phyloP scores from a whole-genome alignment of 2,329 filamentous ascomycete species.

The Venturiaceae sp. region DNA sequence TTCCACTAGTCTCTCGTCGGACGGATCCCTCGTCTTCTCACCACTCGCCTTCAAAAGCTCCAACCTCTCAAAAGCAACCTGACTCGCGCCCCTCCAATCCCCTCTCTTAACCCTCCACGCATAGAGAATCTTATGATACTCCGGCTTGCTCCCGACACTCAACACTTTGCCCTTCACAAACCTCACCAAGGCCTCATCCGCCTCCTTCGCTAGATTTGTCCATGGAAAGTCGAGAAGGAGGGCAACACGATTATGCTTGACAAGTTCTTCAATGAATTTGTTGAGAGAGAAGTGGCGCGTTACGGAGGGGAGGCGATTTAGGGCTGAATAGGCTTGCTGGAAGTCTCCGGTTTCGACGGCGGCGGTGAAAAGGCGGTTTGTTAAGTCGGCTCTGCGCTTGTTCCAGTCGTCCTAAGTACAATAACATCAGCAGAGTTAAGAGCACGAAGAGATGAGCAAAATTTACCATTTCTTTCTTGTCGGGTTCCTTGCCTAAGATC shows the following conservation, averaged over 20 bases:
- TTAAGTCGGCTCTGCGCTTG: conserved; percentile 49
- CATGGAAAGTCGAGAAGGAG: conserved; percentile 65
- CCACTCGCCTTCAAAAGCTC: conserved; percentile 36
- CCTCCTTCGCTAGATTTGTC: conserved; percentile 62
- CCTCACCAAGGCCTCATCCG: conserved; percentile 68
- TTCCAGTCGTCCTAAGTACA: not conserved
- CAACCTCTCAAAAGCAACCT: conserved; percentile 46
- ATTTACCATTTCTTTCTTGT: not conserved
- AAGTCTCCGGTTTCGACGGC: conserved; percentile 72
- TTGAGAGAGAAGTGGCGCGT: conserved; percentile 15
- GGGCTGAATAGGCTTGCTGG: conserved; percentile 69
- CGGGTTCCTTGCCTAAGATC: not conserved
- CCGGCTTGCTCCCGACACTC: conserved; percentile 49
- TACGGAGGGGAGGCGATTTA: conserved; percentile 40
- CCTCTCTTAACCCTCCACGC: conserved; percentile 76
- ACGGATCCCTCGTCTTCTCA: conserved; percentile 31
- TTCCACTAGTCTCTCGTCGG: conserved; percentile 51
- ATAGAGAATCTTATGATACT: conserved; percentile 84
- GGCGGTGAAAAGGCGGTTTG: conserved; percentile 75
- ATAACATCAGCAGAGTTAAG: not conserved
- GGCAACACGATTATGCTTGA: conserved; percentile 43
- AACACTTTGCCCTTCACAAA: conserved; percentile 45
- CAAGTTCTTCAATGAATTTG: conserved; percentile 27
- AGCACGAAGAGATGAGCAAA: not conserved
- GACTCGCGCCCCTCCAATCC: conserved; percentile 73